Base-by-base conservation (phyloP, 352 stramenopile species). In the Pythium brachiatum region DNA sequence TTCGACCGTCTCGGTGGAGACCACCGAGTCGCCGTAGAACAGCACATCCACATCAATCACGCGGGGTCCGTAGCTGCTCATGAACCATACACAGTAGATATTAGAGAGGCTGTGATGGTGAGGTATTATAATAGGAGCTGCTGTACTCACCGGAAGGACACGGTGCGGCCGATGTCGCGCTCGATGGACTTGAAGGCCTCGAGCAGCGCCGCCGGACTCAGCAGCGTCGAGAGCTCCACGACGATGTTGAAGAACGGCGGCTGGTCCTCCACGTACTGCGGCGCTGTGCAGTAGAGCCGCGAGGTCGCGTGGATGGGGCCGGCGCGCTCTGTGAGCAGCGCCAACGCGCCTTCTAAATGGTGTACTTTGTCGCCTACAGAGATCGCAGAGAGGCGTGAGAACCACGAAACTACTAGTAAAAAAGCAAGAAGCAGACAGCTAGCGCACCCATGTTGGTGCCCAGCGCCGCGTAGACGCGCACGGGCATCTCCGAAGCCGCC, bases 31-130 rank as follows among this genome's bases (percentile, higher is more conserved):
- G 32, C 85, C 89, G 66, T 98, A 99, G 32, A 97, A 87, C 18
- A 99, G 79, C 44, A 99, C 94, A 73, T 99, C 97, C 31, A 99
- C 83, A 64, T 99, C 97, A 26, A 99, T 89, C 6, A 95, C 78
- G 23, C 96, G 75, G 15, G 96, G 96, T 31, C 96, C 95, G 68
- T 97, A 97, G 53, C 93, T 88, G 41, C 76, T 51, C 56, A 65
- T 36, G 47, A 52, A 25, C 48, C 38, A 46, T 60, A 38, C 34
- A 52, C 11, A 31, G 23, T 1, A 52, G 15, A 2, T 18, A 18
- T 59, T 60, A 60, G 12, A n/a, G 36, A 20, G 36, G 12, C 36
- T 43, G 1, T 43, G 3, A n/a, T 15, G 36, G 0, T 43, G 0
- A 20, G 36, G 18, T 1, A 11, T 7, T 5, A 27, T 18, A 27